Evolutionary conservation across 2,329 filamentous ascomycete species (phyloP), one percentile per base, ranked within the genome.

Genomic region (Aspergillus felis): DNA sequence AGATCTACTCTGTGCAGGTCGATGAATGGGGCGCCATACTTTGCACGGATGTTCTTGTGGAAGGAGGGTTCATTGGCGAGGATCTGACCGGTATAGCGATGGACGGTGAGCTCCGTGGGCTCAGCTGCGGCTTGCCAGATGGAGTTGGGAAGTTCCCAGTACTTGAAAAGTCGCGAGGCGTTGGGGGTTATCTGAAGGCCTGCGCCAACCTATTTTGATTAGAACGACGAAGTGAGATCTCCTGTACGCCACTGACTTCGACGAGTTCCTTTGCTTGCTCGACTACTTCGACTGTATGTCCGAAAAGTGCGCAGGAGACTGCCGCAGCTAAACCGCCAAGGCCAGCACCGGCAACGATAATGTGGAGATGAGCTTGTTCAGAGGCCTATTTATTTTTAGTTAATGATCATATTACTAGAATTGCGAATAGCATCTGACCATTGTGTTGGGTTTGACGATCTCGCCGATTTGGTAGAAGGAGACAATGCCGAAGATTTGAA

Each of bases 1-100:
- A 87, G 71, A 64, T 88, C 85, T 2, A 83, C 83, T 1, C 86
- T 81, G 67, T 88, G 85, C n/a, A 86, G 68, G 53, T 85, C 82
- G 42, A 81, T 72, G 61, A 86, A 87, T 0, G 84, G 84, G 0
- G 82, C 80, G 12, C 73, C 74, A 62, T 87, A 87, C 59, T 81
- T 82, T 3, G 69, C 66, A 6, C 78, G 76, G 56, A 85, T 84
- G 24, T 82, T 81, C 24, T 74, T 67, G 58, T 82, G 70, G 57
- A 85, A 87, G n/a, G 76, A 63, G 1, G 77, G 70, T 35, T 86
- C 81, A 12, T 79, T 70, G 0, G 81, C 81, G 14, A 74, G 62
- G 0, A 70, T 50, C 24, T 67, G 53, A 5, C 71, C 70, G 3
- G 65, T 68, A 51, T 72, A 75, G n/a, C 68, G 66, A 51, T 73